phyloP scores from a whole-genome alignment of 306 rosid species.

The Vachellia pachyceras region DNA sequence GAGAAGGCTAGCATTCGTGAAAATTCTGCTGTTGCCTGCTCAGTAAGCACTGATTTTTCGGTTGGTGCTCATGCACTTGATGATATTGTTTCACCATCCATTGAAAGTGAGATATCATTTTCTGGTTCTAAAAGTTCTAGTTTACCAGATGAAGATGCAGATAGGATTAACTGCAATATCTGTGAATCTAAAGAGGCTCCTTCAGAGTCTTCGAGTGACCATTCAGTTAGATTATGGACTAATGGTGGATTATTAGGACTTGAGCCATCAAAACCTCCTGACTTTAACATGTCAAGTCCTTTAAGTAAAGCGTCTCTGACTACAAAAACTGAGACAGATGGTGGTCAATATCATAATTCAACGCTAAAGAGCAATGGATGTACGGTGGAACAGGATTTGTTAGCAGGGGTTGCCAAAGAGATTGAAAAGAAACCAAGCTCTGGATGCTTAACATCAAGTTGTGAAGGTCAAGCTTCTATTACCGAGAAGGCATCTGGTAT shows the following conservation, averaged over 20 bases:
- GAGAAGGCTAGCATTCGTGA: slow-evolving; percentile 43
- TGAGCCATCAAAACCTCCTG: slow-evolving; percentile 95
- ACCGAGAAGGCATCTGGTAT: slow-evolving; percentile 36
- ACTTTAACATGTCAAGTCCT: slow-evolving; percentile 60
- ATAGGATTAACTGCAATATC: slow-evolving; percentile 40
- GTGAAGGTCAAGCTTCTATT: slow-evolving; percentile 45
- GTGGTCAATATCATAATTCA: slow-evolving; percentile 38
- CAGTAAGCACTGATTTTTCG: slow-evolving; percentile 31
- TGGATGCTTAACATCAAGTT: slow-evolving; percentile 43
- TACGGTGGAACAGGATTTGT: slow-evolving; percentile 37
- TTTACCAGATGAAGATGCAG: slow-evolving; percentile 49
- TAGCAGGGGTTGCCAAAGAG: slow-evolving; percentile 38
- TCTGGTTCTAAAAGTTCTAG: slow-evolving; percentile 42
- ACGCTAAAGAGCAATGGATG: slow-evolving; percentile 44
- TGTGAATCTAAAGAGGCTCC: slow-evolving; percentile 54
- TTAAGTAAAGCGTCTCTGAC: slow-evolving; percentile 43
- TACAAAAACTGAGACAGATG: slow-evolving; percentile 42
- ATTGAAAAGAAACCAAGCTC: slow-evolving; percentile 47
- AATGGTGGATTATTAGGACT: slow-evolving; percentile 98
- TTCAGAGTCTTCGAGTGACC: slow-evolving; percentile 52
- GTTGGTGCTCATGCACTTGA: slow-evolving; percentile 33
- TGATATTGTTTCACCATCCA: slow-evolving; percentile 50
- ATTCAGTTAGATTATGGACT: slow-evolving; percentile 82
- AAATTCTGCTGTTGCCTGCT: slow-evolving; percentile 45
- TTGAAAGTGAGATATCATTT: slow-evolving; percentile 34